These are phyloP conservation scores for Blastocystis hominis DNA, from an alignment of 352 stramenopile genomes.

Conservation along the genomic window DNA sequence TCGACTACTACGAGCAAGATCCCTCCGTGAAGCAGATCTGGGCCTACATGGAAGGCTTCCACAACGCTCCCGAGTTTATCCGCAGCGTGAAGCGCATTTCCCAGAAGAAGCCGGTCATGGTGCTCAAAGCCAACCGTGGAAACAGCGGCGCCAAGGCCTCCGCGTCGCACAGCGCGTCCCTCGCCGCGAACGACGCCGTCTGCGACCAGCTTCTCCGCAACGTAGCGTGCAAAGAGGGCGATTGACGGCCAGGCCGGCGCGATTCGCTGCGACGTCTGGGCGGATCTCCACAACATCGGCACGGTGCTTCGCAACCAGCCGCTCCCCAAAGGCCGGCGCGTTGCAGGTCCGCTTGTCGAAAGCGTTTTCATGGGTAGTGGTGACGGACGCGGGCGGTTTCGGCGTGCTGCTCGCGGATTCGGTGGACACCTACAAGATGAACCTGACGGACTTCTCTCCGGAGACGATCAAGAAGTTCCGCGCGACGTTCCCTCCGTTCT, in stretches of 20 bases:
- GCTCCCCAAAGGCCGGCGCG: slow-evolving; percentile 11
- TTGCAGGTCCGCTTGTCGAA: neutral
- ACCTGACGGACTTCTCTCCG: slow-evolving; percentile 38
- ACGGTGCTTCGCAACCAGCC: slow-evolving; percentile 43
- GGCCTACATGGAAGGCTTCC: slow-evolving; percentile 54
- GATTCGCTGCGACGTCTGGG: slow-evolving; percentile 32
- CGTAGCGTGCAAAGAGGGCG: neutral
- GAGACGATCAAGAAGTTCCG: slow-evolving; percentile 35
- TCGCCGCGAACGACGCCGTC: slow-evolving; percentile 13
- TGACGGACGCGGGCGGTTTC: slow-evolving; percentile 30
- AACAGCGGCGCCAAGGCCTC: slow-evolving; percentile 41
- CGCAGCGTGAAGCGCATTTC: slow-evolving; percentile 12
- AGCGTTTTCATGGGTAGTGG: neutral
- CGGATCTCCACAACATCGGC: slow-evolving; percentile 38
- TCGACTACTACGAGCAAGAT: slow-evolving; percentile 44
- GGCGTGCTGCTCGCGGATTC: slow-evolving; percentile 36
- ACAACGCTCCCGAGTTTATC: slow-evolving; percentile 40
- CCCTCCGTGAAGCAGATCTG: slow-evolving; percentile 37
- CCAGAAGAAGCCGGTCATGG: slow-evolving; percentile 32
- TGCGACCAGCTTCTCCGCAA: slow-evolving; percentile 30
- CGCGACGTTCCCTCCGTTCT: slow-evolving; percentile 16
- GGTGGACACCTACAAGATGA: slow-evolving; percentile 48
- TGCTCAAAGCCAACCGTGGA: slow-evolving; percentile 46
- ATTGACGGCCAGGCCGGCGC: neutral
- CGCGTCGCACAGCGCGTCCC: slow-evolving; percentile 40